These are phyloP conservation scores for Colletotrichum kahawae DNA, from an alignment of 2,329 filamentous ascomycete genomes.

Conservation along the genomic window DNA sequence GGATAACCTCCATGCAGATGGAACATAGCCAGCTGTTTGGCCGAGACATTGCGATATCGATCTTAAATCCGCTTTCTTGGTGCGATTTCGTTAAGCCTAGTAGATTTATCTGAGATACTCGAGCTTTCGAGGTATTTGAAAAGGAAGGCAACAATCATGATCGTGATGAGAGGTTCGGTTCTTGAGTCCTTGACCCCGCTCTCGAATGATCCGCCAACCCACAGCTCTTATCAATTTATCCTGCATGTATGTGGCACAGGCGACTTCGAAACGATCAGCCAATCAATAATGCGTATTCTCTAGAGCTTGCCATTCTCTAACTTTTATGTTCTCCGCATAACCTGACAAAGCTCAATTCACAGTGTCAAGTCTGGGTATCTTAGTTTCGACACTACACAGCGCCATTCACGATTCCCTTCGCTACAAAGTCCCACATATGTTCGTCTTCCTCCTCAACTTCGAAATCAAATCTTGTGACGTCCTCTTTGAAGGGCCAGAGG, in stretches of 20 bases:
- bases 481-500: constrained; percentile 58
- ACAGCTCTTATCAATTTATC: neutral
- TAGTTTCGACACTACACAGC: neutral
- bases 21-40: neutral
- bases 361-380: neutral
- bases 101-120: fast-evolving
- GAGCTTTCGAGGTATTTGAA: neutral
- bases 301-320: neutral
- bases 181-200: neutral
- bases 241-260: neutral
- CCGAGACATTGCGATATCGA: neutral
- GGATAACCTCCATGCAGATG: neutral
- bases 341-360: neutral
- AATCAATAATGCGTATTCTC: neutral
- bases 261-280: neutral
- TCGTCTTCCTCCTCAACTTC: constrained; percentile 48
- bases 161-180: fast-evolving
- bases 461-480: constrained; percentile 59
- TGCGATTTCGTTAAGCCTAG: fast-evolving
- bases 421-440: constrained; percentile 13
- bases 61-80: neutral
- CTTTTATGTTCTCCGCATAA: too few relatives aligned
- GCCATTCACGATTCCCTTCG: constrained; percentile 7
- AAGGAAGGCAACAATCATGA: neutral
- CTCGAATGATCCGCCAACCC: fast-evolving